Base-by-base conservation (phyloP, 2,329 filamentous ascomycete genomes). In the Geoglossum cookeanum region DNA sequence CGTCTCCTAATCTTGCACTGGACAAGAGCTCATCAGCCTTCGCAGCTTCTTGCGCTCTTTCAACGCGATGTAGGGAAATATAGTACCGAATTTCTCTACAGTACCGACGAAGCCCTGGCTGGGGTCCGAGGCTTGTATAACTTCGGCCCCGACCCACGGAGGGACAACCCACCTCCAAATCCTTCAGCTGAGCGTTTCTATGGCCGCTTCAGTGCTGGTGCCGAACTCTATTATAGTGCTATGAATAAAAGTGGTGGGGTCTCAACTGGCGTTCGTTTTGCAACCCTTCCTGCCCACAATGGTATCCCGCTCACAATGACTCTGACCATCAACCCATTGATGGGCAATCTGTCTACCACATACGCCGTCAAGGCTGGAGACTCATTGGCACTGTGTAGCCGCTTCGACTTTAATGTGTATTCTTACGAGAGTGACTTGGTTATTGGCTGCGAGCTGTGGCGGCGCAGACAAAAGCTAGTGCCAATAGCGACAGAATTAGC, bases 351-450 rank as follows among this genome's bases (percentile, higher is more conserved):
- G 59, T 90, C 85, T 58, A 87, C 89, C 39, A 94, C 83, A 15
- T 98, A 98, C 68, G 87, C 92, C 0, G 87, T 97, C 53, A 85
- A 87, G 65, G 91, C 91, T 1, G 88, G 88, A 2, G 79, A 79
- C 37, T 81, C 88, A 64, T 80, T 94, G 63, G 86, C 88, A 9
- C 78, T 98, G 55, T 92, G 89, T 61, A 94, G 89, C 27, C 82
- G 85, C 55, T 91, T 97, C 71, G 89, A 94, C 66, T 98, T 98
- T 71, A 98, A 98, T 65, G 85, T 96, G 55, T 97, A 96, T 71
- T 95, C 88, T 67, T 98, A 96, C 73, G 92, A 98, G 73, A 95
- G 88, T 66, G 86, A 92, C 59, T 84, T 95, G 75, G 84, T 89
- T 30, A 78, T 97, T 29, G 92, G 92, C 13, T 87, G 88, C 72